Evolutionary conservation across 352 stramenopile genomes (phyloP), one percentile per base, ranked within the genome.

Genomic region (Globisporangium ultimum): DNA sequence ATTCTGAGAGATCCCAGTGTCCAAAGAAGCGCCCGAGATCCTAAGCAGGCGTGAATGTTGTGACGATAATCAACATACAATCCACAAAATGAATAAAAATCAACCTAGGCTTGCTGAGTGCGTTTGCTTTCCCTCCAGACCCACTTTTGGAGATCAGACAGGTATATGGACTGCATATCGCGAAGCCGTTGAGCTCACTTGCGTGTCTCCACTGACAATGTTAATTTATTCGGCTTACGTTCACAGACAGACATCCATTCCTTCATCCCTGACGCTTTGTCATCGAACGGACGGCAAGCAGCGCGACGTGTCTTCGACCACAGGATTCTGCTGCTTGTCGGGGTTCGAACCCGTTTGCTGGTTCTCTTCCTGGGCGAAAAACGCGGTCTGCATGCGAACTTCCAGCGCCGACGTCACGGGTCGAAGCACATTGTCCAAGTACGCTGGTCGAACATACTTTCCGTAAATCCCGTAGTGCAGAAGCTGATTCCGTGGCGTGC

Each of bases 401-500:
- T 81, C 70, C 28, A 67, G 63, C 8, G 63, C 67, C 9, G 67
- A 77, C 17, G 70, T 79, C 18, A 54, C 59, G 21, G 70, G 65
- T 36, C 68, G 58, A 12, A 75, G 51, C 15, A 40, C 22, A 28
- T 42, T 56, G 48, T 63, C 60, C 43, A 55, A 36, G 45, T 58
- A 53, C 47, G 38, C 51, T 46, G 50, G 36, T 64, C 52, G 43
- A 52, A 64, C 61, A 43, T 81, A 81, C 41, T 81, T 81, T 28
- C 53, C 28, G 47, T 81, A 81, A n/a, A 81, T 45, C 20, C 64
- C 60, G 41, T 58, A 81, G 48, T 76, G 63, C 6, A 77, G 6
- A 61, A 64, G 40, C 49, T 32, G 24, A 32, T 5, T 32, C 24
- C 24, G 24, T 32, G 24, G 24, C 24, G 2, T 32, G 24, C 24